Conservation (phyloP, 768 basidiomycete species). For the Tulasnella sp. region DNA sequence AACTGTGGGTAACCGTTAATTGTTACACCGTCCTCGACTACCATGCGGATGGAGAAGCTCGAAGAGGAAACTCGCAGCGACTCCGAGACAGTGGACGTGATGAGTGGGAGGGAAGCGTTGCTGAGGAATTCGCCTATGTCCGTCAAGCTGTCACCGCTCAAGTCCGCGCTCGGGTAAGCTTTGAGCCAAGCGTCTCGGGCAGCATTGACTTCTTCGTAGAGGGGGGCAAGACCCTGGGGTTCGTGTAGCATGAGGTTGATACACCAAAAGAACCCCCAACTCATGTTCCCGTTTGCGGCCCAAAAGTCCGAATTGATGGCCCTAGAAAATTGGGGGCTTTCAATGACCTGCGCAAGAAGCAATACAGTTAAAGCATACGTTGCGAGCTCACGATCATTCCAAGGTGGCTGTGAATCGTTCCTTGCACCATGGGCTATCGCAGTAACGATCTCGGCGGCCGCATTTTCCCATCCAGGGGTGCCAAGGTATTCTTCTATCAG, state of each 20-base stretch:
- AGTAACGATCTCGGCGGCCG: not conserved
- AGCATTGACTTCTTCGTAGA: not conserved
- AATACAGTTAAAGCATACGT: not conserved
- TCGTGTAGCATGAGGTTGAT: not conserved
- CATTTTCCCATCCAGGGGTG: not conserved
- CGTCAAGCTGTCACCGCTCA: not conserved
- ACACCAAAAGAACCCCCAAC: constrained; percentile 23
- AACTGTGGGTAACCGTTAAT: not conserved
- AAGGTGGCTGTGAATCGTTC: constrained; percentile 1
- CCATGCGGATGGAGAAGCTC: not conserved
- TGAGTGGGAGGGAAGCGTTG: not conserved
- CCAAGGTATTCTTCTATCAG: not conserved
- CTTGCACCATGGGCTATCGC: not conserved
- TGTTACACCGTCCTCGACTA: not conserved
- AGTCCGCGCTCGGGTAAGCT: not conserved
- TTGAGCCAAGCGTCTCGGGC: not conserved
- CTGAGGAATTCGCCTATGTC: not conserved
- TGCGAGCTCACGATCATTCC: not conserved
- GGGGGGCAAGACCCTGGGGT: not conserved
- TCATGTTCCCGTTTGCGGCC: constrained; percentile 30
- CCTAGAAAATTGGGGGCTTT: not conserved
- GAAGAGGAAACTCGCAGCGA: not conserved
- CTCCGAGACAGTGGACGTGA: not conserved
- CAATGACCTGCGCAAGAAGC: not conserved
- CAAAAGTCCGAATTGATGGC: constrained; percentile 2